Evolutionary conservation across 768 basidiomycete genomes (phyloP).

Genomic region (Lactarius trivialis): DNA sequence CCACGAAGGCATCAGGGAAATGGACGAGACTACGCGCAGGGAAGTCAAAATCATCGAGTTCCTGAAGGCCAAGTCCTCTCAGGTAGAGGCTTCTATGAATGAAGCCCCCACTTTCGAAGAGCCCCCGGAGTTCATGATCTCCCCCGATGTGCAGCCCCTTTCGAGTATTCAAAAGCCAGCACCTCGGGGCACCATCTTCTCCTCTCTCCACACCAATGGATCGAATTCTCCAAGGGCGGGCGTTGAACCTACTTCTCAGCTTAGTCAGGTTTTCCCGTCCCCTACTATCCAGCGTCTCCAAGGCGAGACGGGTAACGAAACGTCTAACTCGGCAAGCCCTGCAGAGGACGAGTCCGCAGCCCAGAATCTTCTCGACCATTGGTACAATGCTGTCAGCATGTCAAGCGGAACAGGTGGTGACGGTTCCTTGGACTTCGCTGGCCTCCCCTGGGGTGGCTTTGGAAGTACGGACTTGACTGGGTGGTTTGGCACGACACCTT

Average conservation of each 20-base stretch:
- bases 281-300: slow-evolving; percentile 58
- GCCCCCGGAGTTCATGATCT: slow-evolving; percentile 8
- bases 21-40: slow-evolving; percentile 76
- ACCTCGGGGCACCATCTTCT: slow-evolving; percentile 25
- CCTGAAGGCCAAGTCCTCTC: slow-evolving; percentile 60
- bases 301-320: slow-evolving; percentile 50
- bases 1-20: slow-evolving; percentile 50
- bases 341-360: slow-evolving; percentile 66
- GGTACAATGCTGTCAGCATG: slow-evolving; percentile 76
- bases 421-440: slow-evolving; percentile 30
- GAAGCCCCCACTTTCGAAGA: slow-evolving; percentile 8
- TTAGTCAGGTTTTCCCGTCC: slow-evolving; percentile 34
- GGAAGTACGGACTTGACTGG: slow-evolving; percentile 22
- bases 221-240: slow-evolving; percentile 14
- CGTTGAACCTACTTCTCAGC: slow-evolving; percentile 31
- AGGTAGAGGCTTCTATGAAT: slow-evolving; percentile 28
- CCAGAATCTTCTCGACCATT: slow-evolving; percentile 74
- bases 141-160: slow-evolving; percentile 14
- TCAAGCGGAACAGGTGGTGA: slow-evolving; percentile 27
- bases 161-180: slow-evolving; percentile 21
- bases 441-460: slow-evolving; percentile 24
- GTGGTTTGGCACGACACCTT: slow-evolving; percentile 20
- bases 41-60: slow-evolving; percentile 85
- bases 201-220: slow-evolving; percentile 12
- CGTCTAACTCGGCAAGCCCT: slow-evolving; percentile 64